A percentile compares a stretch with the other conserved stretches of the same genome.
Conservation (phyloP, 108 stramenopile genomes). For the Mediolabrus comicus region DNA sequence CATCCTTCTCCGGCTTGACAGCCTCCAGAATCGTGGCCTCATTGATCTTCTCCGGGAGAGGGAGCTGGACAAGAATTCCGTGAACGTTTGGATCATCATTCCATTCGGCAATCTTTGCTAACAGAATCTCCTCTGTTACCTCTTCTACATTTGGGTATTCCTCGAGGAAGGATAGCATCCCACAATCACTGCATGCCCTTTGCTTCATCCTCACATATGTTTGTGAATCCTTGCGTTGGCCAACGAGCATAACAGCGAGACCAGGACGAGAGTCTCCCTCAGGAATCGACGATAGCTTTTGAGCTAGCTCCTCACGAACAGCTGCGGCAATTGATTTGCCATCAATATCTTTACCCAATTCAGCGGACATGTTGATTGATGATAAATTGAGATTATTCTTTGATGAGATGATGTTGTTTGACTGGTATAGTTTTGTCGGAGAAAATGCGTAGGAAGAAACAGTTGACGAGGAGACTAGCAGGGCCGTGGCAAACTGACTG, state of each 20-base stretch:
- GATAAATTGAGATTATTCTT: neutral
- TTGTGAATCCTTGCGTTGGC: slow-evolving; percentile 88
- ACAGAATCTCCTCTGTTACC: slow-evolving; percentile 81
- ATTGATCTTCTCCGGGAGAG: slow-evolving; percentile 88
- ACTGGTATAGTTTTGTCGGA: neutral
- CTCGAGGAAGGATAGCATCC: slow-evolving; percentile 77
- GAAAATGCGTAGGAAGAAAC: neutral
- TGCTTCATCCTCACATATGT: slow-evolving; percentile 99
- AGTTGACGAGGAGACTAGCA: neutral
- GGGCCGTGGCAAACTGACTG: neutral
- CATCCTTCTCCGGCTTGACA: slow-evolving; percentile 87
- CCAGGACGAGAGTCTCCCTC: slow-evolving; percentile 58
- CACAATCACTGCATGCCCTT: slow-evolving; percentile 90
- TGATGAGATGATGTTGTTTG: neutral
- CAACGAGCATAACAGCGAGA: slow-evolving; percentile 94
- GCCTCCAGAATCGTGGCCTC: slow-evolving; percentile 76
- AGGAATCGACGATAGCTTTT: slow-evolving; percentile 30
- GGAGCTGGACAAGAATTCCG: slow-evolving; percentile 97
- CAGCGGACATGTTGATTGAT: neutral
- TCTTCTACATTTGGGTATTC: slow-evolving; percentile 66
- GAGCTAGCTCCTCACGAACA: slow-evolving; percentile 70
- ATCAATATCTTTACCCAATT: slow-evolving; percentile 58
- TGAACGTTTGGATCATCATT: slow-evolving; percentile 86
- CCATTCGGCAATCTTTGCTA: slow-evolving; percentile 68
- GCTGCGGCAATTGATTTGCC: slow-evolving; percentile 77